Conservation (phyloP, 2,329 filamentous ascomycete genomes). For the Scedosporium dehoogii region DNA sequence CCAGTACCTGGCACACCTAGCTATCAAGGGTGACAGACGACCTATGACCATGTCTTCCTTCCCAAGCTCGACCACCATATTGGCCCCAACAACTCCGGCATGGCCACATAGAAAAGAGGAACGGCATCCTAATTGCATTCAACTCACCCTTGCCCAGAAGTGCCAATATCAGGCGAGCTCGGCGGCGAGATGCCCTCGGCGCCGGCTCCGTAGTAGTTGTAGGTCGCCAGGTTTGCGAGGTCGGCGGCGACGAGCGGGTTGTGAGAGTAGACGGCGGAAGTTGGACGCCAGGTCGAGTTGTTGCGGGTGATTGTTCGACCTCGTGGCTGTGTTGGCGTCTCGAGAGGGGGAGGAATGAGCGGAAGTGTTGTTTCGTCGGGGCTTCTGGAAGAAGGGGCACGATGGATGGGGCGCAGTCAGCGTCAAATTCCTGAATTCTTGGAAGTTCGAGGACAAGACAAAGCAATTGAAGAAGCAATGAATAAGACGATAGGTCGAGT, state of each 20-base stretch:
- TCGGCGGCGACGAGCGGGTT: constrained; percentile 9
- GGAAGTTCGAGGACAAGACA: no score
- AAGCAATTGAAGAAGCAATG: no score
- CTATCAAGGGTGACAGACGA: no score
- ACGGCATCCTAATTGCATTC: neutral
- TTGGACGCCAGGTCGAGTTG: constrained; percentile 9
- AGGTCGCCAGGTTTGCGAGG: constrained; percentile 13
- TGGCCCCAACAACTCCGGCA: no score
- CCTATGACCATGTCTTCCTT: no score
- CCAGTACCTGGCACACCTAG: no score
- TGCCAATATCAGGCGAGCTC: constrained; percentile 42
- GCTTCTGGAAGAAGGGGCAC: neutral
- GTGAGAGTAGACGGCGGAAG: constrained; percentile 9
- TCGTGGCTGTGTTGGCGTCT: neutral
- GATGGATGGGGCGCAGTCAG: neutral
- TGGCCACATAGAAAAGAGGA: constrained; percentile 7
- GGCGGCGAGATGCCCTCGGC: constrained; percentile 40
- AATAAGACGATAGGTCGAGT: no score
- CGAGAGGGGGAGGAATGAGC: neutral
- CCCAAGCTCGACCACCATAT: no score
- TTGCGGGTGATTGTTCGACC: neutral
- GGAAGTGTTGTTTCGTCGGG: neutral
- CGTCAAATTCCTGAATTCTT: neutral
- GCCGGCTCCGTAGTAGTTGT: constrained; percentile 4
- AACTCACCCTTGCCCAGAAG: constrained; percentile 31